Conservation (phyloP, 345 rosid genomes). For the thale cress (Arabidopsis thaliana) region TAIR10.1 NC_003074.8:23278501-23279000, state of each 20-base stretch:
- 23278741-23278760: slow-evolving; percentile 36
- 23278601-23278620: slow-evolving; percentile 35
- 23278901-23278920: background rate
- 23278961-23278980: background rate
- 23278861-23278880: background rate
- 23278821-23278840: slow-evolving; percentile 36
- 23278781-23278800: background rate
- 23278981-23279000: background rate
- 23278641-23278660: slow-evolving; percentile 33
- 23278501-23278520: slow-evolving; percentile 36
- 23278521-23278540: slow-evolving; percentile 31
- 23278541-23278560: slow-evolving; percentile 41
- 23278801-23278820: slow-evolving; percentile 35
- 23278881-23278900: background rate
- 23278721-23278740: background rate
- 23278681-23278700: background rate
- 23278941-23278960: background rate
- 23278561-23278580: slow-evolving; percentile 16
- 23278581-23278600: slow-evolving; percentile 25
- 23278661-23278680: slow-evolving; percentile 25
- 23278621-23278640: slow-evolving; percentile 15
- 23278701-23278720: background rate
- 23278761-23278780: slow-evolving; percentile 31
- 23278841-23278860: background rate
- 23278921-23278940: background rate